These are phyloP conservation scores for Elymus sibiricus DNA, from an alignment of 176 grass and related monocot species.

Conservation along the genomic window DNA sequence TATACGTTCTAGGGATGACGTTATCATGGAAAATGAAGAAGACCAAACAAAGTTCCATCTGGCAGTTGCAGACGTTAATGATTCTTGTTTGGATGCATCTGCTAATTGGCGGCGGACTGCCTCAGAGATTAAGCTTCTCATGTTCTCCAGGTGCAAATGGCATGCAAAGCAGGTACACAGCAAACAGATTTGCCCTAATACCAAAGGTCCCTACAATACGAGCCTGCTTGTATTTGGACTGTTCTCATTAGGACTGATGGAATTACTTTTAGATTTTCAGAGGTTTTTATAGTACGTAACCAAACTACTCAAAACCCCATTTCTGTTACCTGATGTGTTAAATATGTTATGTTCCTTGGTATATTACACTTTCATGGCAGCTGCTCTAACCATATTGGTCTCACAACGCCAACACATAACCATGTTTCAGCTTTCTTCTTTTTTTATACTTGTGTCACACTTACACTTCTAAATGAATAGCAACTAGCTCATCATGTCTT, in stretches of 20 bases:
- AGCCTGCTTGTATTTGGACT: neutral
- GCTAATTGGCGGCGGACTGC: conserved; percentile 29
- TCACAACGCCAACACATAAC: neutral
- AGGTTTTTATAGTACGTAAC: neutral
- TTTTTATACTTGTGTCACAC: neutral
- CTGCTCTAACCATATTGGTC: neutral
- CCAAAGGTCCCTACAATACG: neutral
- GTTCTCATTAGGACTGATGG: neutral
- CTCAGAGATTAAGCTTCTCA: conserved; percentile 29
- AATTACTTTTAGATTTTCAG: neutral
- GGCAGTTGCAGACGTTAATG: neutral
- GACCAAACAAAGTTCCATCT: conserved; percentile 54
- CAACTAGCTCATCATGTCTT: neutral
- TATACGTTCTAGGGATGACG: conserved; percentile 37
- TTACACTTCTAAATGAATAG: neutral
- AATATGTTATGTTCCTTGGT: neutral
- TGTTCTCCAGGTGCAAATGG: conserved; percentile 65
- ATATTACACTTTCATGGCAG: neutral
- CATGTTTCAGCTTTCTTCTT: neutral
- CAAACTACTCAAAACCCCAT: neutral
- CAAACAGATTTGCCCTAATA: neutral
- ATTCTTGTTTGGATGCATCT: conserved; percentile 74
- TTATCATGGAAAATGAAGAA: conserved; percentile 27
- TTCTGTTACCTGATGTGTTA: neutral
- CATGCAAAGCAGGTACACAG: conserved; percentile 65